Percentiles rank a stretch among this genome's conserved stretches.
Conservation (phyloP, 805 yeast genomes). For the Ogataea allantospora region DNA sequence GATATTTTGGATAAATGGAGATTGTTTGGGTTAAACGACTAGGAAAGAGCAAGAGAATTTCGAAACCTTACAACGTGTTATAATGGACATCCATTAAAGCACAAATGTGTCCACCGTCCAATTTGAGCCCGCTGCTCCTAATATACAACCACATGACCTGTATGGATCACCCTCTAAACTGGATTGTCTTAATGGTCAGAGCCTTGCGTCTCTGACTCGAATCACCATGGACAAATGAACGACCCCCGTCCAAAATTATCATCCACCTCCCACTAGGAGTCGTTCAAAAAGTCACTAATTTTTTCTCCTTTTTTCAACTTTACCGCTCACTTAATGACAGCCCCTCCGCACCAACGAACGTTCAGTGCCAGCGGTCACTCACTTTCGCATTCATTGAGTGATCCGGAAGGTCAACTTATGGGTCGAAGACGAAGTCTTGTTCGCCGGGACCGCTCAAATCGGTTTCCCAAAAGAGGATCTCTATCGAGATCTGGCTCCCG, state of each 20-base stretch:
- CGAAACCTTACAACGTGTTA: too few species aligned
- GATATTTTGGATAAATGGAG: conserved; percentile 2
- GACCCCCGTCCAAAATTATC: too few species aligned
- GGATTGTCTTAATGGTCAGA: too few species aligned
- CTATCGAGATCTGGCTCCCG: conserved; percentile 6
- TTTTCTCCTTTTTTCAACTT: conserved; percentile 8
- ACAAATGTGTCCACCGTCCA: too few species aligned
- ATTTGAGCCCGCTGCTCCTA: too few species aligned
- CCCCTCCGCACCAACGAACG: conserved; percentile 3
- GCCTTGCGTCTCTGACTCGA: too few species aligned
- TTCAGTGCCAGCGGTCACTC: conserved; percentile 1
- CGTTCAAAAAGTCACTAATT: conserved; percentile 1
- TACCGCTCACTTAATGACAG: conserved; percentile 9
- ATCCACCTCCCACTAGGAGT: not conserved
- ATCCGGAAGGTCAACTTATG: conserved; percentile 36
- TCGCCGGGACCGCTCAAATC: conserved; percentile 67
- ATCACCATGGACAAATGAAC: too few species aligned
- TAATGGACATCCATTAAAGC: too few species aligned
- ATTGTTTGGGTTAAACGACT: not conserved
- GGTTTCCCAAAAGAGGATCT: conserved; percentile 2
- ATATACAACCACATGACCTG: too few species aligned
- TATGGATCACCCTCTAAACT: too few species aligned
- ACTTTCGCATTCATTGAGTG: conserved; percentile 5
- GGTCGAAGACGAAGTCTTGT: conserved; percentile 68
- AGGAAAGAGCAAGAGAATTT: too few species aligned